Evolutionary conservation across 2,329 filamentous ascomycete genomes (phyloP), one percentile per base, ranked within the genome.

Genomic region (Alternaria sp.): DNA sequence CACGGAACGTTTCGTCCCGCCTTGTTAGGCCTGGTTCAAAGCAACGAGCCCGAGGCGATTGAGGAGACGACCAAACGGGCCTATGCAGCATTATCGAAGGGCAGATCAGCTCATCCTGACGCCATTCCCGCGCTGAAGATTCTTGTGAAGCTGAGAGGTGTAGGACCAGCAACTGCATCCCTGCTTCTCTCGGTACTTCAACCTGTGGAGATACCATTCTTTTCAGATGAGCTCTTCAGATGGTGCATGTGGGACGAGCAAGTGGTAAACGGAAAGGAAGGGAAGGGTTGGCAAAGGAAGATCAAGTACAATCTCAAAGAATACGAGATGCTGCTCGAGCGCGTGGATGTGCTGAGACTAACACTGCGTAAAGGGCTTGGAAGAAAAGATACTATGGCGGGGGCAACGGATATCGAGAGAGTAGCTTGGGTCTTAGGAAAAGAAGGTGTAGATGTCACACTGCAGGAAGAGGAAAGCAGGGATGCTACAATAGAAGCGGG

Each of bases 151-250:
- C 81, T 95, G n/a, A 89, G 84, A 64, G 92, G 92, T 34, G 87
- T 96, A 62, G 92, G 92, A 0, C 91, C 92, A 1, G 92, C 92
- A 7, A 94, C 91, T 0, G 91, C 91, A 0, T 92, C 90, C 1
- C 84, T 95, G 32, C 79, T 94, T 1, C 83, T 95, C 3, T 86
- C 89, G 5, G 86, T 90, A 5, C 85, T 88, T 64, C 84, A 88
- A 61, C 84, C 89, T 0, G 76, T 81, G 0, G 78, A 79, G 12
- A 82, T 89, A 49, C 85, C 91, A 2, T 94, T 94, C 82, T 94
- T 94, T 78, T 91, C 89, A 3, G 92, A 96, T 71, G 92, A 95
- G 77, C 84, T 89, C 4, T 94, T 89, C 72, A 85, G 88, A 65
- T 94, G 91, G 91, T 78, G 90, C 6, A 86, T 86, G 69, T 86